Base-by-base conservation (phyloP, 1,284 basidiomycete species). In the Trichosporon ovoides region DNA sequence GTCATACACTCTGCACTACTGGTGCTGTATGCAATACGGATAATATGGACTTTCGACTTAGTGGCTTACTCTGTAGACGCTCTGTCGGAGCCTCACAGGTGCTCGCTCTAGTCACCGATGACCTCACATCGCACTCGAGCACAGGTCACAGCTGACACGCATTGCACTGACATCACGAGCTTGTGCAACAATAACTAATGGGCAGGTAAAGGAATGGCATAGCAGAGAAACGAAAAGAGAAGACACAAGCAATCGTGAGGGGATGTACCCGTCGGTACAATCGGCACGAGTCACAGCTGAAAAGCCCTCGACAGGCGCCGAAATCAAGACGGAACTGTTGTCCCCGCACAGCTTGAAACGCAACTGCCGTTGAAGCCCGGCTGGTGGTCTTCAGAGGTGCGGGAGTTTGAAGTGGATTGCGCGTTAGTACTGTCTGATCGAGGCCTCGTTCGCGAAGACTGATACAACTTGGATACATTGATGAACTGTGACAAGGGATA, bases 291-390 rank as follows among this genome's bases (percentile, higher is more conserved):
- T 65, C 68, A 70, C 64, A 18, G 48, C 43, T 28, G 55, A 50
- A 22, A 40, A 31, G 43, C 18, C 59, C 64, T 43, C 60, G 63
- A 59, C 62, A 35, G 46, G 57, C 54, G 64, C 69, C 72, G 68
- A 76, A 74, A 76, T 73, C 71, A 68, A 73, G 66, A 62, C 56
- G 69, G 65, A 55, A 48, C 63, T 55, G 33, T 10, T 73, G 56
- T 73, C 35, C 69, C 72, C 62, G 58, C 58, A 56, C 58, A 60
- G 53, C 61, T 66, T 68, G 69, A 71, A 68, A 67, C 65, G n/a
- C 66, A 56, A 58, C 59, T 56, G 69, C 65, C 66, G 66, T 67
- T 18, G 54, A 33, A n/a, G 40, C 40, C 56, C 56, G 64, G 57
- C 69, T 63, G 66, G 63, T 53, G 62, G 66, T 66, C 67, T 75